A percentile compares a stretch with the other conserved stretches of the same genome.
Conservation (phyloP, 805 yeast species). For the Teunomyces pallodes region DNA sequence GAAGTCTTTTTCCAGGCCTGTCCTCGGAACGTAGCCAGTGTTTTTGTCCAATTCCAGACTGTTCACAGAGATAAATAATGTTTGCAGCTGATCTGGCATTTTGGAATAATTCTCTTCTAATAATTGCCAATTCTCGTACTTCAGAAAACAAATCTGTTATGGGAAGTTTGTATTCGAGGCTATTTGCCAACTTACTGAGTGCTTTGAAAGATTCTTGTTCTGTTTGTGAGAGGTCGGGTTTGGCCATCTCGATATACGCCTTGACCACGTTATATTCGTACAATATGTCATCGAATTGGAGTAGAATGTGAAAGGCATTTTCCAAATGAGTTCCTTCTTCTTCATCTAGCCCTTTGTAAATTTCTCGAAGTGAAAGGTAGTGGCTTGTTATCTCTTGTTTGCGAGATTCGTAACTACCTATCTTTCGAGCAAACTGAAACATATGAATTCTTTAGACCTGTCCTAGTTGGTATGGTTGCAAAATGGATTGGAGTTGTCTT, state of each 20-base stretch:
- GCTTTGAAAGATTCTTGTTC: conserved; percentile 13
- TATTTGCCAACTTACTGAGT: conserved; percentile 13
- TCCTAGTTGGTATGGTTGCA: not conserved
- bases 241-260: conserved; percentile 22
- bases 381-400: conserved; percentile 12
- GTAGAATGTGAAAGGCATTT: conserved; percentile 15
- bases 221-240: conserved; percentile 3
- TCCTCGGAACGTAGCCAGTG: not conserved
- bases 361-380: conserved; percentile 13
- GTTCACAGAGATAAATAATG: conserved; percentile 15
- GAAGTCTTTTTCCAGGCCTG: not conserved
- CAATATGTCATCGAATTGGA: conserved; percentile 25
- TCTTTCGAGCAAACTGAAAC: conserved; percentile 11
- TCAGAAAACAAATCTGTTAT: conserved; percentile 18
- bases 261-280: conserved; percentile 24
- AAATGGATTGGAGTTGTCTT: not conserved
- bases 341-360: conserved; percentile 4
- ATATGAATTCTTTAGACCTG: too few relatives aligned
- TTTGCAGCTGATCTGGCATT: conserved; percentile 33
- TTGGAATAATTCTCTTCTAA: conserved; percentile 27
- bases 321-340: conserved; percentile 9
- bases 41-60: not conserved
- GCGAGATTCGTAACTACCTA: conserved; percentile 16
- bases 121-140: conserved; percentile 22
- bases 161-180: conserved; percentile 22